Conservation (phyloP, 176 grass and related monocot genomes). For the Rhipidocladum racemiflorum region DNA sequence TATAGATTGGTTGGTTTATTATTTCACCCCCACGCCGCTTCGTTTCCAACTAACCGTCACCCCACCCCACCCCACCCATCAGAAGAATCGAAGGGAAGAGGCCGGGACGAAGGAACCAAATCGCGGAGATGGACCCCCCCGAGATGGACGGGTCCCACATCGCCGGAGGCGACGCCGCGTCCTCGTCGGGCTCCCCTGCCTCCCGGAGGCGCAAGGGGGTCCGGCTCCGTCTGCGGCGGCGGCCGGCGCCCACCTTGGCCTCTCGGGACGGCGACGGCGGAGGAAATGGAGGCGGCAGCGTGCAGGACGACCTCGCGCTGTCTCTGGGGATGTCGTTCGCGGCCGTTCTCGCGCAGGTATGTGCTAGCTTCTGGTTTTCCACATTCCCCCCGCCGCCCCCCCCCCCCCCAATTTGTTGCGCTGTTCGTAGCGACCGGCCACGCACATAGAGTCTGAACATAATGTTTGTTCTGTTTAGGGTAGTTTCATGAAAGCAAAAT, state of each 20-base stretch:
- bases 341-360: constrained; percentile 71
- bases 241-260: not conserved
- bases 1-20: too few species aligned
- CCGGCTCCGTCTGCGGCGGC: constrained; percentile 33
- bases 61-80: too few species aligned
- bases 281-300: not conserved
- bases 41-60: too few species aligned
- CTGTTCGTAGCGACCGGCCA: not conserved
- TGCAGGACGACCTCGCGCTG: constrained; percentile 63
- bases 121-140: not conserved
- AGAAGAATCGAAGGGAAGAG: too few species aligned
- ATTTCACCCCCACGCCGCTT: too few species aligned
- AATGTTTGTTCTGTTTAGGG: not conserved
- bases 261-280: not conserved
- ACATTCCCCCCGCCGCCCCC: not conserved
- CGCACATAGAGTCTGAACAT: not conserved
- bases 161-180: not conserved
- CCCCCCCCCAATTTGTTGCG: not conserved
- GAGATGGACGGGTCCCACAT: constrained; percentile 22
- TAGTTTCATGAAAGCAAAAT: too few species aligned
- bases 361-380: not conserved
- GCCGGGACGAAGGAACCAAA: too few species aligned
- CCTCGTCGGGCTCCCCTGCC: constrained; percentile 17
- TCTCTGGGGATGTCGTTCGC: constrained; percentile 90
- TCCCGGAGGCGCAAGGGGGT: constrained; percentile 20